phyloP scores from a whole-genome alignment of 2,329 filamentous ascomycete genomes.

The Fusarium citri region DNA sequence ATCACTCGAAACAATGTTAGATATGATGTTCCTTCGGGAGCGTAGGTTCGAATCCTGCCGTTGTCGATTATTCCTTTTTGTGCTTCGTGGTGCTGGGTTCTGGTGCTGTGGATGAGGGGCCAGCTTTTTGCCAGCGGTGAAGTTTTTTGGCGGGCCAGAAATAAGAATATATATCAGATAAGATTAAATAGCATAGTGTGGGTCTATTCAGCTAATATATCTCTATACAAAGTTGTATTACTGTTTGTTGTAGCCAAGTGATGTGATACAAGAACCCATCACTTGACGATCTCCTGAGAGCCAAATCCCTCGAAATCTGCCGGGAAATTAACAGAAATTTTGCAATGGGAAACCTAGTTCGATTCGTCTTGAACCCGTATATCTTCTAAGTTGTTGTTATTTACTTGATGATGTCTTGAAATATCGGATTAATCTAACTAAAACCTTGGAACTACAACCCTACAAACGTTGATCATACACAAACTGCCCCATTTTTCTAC shows the following conservation, averaged over 20 bases:
- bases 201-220: too few species aligned
- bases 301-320: too few species aligned
- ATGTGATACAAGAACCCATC: not conserved
- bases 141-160: not conserved
- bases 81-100: not conserved
- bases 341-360: too few species aligned
- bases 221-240: too few species aligned
- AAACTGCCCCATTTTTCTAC: too few species aligned
- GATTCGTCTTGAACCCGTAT: too few species aligned
- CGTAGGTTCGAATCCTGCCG: conserved; percentile 25
- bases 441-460: not conserved
- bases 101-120: not conserved
- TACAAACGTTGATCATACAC: not conserved
- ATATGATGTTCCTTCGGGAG: conserved; percentile 15
- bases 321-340: too few species aligned
- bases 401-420: too few species aligned
- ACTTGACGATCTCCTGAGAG: not conserved
- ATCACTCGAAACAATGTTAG: conserved; percentile 1
- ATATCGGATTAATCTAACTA: too few species aligned
- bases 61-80: conserved; percentile 1
- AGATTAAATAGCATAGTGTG: fast-evolving
- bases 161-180: not conserved
- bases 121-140: not conserved
- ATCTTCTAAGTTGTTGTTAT: too few species aligned
- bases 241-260: not conserved